Base-by-base conservation (phyloP, 1,139 yeast species). In the Blastobotrys arbuscula region DNA sequence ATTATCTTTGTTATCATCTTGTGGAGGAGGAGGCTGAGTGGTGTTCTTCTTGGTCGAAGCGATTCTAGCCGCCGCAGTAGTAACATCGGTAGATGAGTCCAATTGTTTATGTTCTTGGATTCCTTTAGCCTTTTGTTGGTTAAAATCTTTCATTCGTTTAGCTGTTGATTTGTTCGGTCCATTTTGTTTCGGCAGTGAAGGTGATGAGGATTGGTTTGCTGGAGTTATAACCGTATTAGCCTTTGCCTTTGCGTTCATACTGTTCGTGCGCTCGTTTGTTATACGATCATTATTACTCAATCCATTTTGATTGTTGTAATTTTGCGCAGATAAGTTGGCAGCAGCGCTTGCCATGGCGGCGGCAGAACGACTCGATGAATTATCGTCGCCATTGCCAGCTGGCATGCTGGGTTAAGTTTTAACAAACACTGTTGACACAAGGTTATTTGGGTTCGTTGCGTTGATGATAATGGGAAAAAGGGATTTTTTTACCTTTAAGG, bases 101-200 rank as follows among this genome's bases (percentile, higher is more conserved):
- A 34, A 19, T 19, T 34, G 20, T 34, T 19, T 18, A 9, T 28
- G 28, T 19, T 31, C 30, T n/a, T 37, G 23, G 10, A 28, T 28
- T 28, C 13, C 10, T 28, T 9, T 4, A 28, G 10, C 13, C 31
- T 28, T 28, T 39, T 40, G 47, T 23, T 35, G 38, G 33, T 31
- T 39, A 31, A 19, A 39, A 18, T 41, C 45, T 30, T 41, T 41
- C 16, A 10, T 33, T 42, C 41, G 39, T 38, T 36, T 46, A 5
- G 42, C 39, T 13, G 37, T 34, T 9, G 55, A 47, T 45, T 52
- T 50, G 38, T 53, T 52, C 33, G 56, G 55, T 43, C 53, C 49
- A 10, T 39, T 12, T 40, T 50, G 47, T 38, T 41, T 41, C 18
- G 21, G 39, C 23, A 13, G 19, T 6, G 33, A 4, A 9, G 33